Percentiles rank a stretch among this genome's conserved stretches.
These are phyloP conservation scores for Ophiosphaerella narmari DNA, from an alignment of 2,329 filamentous ascomycete genomes.

Conservation along the genomic window DNA sequence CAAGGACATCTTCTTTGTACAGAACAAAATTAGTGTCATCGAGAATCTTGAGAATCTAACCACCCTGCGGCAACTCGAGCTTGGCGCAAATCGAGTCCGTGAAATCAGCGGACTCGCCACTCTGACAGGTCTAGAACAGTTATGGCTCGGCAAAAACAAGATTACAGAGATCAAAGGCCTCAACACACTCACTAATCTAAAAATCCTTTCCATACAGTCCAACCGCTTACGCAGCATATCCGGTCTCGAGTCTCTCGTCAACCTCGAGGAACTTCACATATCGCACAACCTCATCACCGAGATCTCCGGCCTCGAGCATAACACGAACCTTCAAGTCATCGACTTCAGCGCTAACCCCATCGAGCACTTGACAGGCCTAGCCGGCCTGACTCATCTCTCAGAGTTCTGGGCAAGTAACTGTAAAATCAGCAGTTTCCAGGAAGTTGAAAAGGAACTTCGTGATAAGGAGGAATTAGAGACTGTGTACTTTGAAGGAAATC, in stretches of 20 bases:
- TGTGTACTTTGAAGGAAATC: constrained; percentile 96
- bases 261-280: constrained; percentile 91
- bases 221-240: constrained; percentile 84
- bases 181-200: constrained; percentile 74
- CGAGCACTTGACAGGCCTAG: constrained; percentile 72
- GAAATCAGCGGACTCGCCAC: constrained; percentile 85
- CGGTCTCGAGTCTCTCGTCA: constrained; percentile 72
- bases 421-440: constrained; percentile 75
- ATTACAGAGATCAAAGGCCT: constrained; percentile 83
- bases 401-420: constrained; percentile 97
- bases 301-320: constrained; percentile 67
- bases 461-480: constrained; percentile 83
- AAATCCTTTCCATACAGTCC: constrained; percentile 90
- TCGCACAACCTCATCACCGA: constrained; percentile 89
- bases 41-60: constrained; percentile 78
- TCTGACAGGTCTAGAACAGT: constrained; percentile 76
- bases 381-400: constrained; percentile 71
- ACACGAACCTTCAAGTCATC: constrained; percentile 67
- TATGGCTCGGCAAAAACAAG: constrained; percentile 97
- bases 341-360: constrained; percentile 92
- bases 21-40: constrained; percentile 90
- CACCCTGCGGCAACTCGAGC: constrained; percentile 80
- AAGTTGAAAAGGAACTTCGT: constrained; percentile 76
- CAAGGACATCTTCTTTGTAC: constrained; percentile 86
- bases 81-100: constrained; percentile 89